Evolutionary conservation across 768 basidiomycete genomes (phyloP).

Genomic region (Leucocoprinus leucothites): DNA sequence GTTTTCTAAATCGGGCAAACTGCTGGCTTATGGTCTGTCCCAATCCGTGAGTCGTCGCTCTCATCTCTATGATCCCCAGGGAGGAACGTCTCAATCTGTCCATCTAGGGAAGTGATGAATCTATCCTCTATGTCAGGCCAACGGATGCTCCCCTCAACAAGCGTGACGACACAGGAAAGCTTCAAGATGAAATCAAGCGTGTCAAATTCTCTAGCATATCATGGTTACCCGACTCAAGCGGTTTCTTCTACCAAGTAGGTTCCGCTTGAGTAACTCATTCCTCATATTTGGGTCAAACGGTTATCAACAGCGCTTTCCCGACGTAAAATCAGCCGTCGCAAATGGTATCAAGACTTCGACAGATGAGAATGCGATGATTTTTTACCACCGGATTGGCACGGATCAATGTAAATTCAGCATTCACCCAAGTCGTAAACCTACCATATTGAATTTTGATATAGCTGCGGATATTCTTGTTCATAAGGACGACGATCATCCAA

Average conservation of each 20-base stretch:
- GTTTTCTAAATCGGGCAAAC: constrained; percentile 67
- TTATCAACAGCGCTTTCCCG: constrained; percentile 52
- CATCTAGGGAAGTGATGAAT: constrained; percentile 72
- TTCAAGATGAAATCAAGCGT: constrained; percentile 66
- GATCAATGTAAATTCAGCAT: constrained; percentile 48
- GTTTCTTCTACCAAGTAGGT: constrained; percentile 77
- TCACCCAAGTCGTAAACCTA: constrained; percentile 1
- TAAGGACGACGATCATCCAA: constrained; percentile 60
- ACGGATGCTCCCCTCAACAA: constrained; percentile 55
- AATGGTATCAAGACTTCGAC: constrained; percentile 53
- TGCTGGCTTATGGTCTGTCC: constrained; percentile 76
- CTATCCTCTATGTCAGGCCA: constrained; percentile 63
- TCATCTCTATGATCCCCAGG: constrained; percentile 6
- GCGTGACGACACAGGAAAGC: constrained; percentile 44
- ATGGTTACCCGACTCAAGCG: constrained; percentile 78
- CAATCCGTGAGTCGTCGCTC: constrained; percentile 48
- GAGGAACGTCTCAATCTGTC: not conserved
- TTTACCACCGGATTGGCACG: constrained; percentile 74
- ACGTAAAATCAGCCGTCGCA: constrained; percentile 39
- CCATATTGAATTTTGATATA: constrained; percentile 20
- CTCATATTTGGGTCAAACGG: not conserved
- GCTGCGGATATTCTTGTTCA: constrained; percentile 69
- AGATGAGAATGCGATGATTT: constrained; percentile 70
- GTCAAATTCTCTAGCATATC: constrained; percentile 73
- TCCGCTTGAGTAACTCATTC: not conserved